A percentile compares a stretch with the other conserved stretches of the same genome.
These are phyloP conservation scores for Pestalotiopsis sp. DNA, from an alignment of 2,329 filamentous ascomycete species.

Conservation along the genomic window DNA sequence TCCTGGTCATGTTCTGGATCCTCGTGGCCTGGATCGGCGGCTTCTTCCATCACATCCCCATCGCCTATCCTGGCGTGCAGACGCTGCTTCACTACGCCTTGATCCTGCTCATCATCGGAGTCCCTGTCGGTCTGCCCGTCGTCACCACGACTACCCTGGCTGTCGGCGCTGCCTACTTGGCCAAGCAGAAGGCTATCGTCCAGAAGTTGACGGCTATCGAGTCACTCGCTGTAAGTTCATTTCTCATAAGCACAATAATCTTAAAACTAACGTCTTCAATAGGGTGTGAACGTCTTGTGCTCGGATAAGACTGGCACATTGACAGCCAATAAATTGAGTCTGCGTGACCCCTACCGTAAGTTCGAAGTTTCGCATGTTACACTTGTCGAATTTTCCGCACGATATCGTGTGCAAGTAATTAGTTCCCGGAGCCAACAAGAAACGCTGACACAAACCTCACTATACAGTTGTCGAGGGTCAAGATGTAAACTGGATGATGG, in stretches of 20 bases:
- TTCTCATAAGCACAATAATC: background rate
- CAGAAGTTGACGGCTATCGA: conserved; percentile 81
- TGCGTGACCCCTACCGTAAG: conserved; percentile 67
- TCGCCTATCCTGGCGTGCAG: conserved; percentile 58
- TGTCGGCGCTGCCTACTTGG: conserved; percentile 76
- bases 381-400: background rate
- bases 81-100: conserved; percentile 70
- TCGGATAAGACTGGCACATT: conserved; percentile 83
- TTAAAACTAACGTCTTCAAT: conserved; percentile 18
- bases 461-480: conserved; percentile 69
- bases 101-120: conserved; percentile 75
- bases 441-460: background rate
- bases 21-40: conserved; percentile 75
- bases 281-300: conserved; percentile 75
- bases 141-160: conserved; percentile 78
- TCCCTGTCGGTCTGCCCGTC: conserved; percentile 77
- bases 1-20: conserved; percentile 78
- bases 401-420: too few relatives aligned
- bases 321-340: conserved; percentile 73
- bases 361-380: background rate
- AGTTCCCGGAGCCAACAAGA: background rate
- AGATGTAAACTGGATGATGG: conserved; percentile 85
- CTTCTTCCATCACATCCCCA: conserved; percentile 72
- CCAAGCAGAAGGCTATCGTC: conserved; percentile 77
- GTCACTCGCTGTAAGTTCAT: conserved; percentile 54